Evolutionary conservation across 108 stramenopile species (phyloP).

Genomic region (Cafeteria roenbergensis): DNA sequence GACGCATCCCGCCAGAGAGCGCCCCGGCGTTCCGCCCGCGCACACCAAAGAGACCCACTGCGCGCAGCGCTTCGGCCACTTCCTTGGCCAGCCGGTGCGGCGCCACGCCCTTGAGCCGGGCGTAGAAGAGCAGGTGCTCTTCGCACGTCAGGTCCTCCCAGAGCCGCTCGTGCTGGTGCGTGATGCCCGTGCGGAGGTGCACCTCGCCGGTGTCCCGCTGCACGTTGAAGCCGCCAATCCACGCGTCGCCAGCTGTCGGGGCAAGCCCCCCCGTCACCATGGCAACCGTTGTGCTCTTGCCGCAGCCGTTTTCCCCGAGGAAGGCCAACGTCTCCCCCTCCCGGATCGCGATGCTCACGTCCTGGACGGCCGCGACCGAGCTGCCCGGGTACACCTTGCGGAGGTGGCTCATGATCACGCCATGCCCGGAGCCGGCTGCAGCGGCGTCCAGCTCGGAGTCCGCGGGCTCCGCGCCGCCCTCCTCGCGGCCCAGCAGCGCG

Average conservation of each 20-base stretch:
- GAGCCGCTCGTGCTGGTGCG: slow-evolving; percentile 55
- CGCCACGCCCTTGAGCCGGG: slow-evolving; percentile 49
- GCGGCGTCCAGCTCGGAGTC: slow-evolving; percentile 47
- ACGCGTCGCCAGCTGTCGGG: slow-evolving; percentile 39
- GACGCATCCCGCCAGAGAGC: slow-evolving; percentile 14
- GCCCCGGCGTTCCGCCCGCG: background rate
- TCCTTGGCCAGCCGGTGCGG: background rate
- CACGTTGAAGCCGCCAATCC: slow-evolving; percentile 48
- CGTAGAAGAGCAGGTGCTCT: slow-evolving; percentile 56
- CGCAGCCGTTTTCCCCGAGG: slow-evolving; percentile 54
- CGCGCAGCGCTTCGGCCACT: background rate
- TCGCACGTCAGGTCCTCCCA: slow-evolving; percentile 48
- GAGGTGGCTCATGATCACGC: slow-evolving; percentile 16
- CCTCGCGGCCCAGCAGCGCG: slow-evolving; percentile 26
- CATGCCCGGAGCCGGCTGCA: slow-evolving; percentile 36
- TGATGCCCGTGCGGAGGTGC: slow-evolving; percentile 33
- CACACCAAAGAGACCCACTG: background rate
- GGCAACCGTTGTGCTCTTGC: slow-evolving; percentile 56
- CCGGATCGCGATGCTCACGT: slow-evolving; percentile 32
- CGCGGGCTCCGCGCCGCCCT: slow-evolving; percentile 64
- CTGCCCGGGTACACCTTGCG: slow-evolving; percentile 4
- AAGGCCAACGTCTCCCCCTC: slow-evolving; percentile 54
- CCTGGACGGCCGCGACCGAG: slow-evolving; percentile 25
- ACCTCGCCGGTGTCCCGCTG: slow-evolving; percentile 32
- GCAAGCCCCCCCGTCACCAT: slow-evolving; percentile 24